Evolutionary conservation across 1,139 yeast species (phyloP).

Genomic region (Kodamaea arcana): DNA sequence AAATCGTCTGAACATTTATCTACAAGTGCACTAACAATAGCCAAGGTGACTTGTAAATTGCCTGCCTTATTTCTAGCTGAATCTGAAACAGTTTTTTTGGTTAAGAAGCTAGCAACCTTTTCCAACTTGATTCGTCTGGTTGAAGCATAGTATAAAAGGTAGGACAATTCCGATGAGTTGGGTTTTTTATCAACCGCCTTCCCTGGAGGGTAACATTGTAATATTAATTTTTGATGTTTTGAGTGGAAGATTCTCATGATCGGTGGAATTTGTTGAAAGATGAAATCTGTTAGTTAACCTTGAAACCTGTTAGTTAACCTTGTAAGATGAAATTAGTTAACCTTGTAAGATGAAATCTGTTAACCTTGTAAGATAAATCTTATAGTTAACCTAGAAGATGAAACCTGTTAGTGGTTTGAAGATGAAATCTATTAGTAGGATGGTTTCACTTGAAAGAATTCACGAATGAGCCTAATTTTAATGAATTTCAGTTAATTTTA

Average conservation of each 20-base stretch:
- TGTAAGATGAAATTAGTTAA: too few relatives aligned
- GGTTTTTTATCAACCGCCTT: slow-evolving; percentile 82
- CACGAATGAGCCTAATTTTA: too few relatives aligned
- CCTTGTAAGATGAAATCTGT: too few relatives aligned
- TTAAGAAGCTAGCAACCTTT: slow-evolving; percentile 72
- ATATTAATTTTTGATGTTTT: slow-evolving; percentile 84
- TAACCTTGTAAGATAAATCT: too few relatives aligned
- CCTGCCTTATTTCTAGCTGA: slow-evolving; percentile 63
- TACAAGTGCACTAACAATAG: slow-evolving; percentile 64
- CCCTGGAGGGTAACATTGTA: slow-evolving; percentile 93
- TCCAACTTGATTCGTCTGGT: slow-evolving; percentile 84
- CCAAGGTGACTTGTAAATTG: slow-evolving; percentile 77
- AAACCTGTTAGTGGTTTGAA: too few relatives aligned
- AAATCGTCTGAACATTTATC: slow-evolving; percentile 77
- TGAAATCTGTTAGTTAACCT: too few relatives aligned
- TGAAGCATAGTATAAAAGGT: slow-evolving; percentile 85
- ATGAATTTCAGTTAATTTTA: too few relatives aligned
- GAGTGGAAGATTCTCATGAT: slow-evolving; percentile 46
- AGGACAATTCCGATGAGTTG: slow-evolving; percentile 85
- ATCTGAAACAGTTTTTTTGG: slow-evolving; percentile 62
- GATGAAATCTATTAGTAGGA: too few relatives aligned
- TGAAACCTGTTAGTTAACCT: too few relatives aligned
- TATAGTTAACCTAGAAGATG: too few relatives aligned
- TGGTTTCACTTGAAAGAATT: too few relatives aligned
- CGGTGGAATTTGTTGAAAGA: too few relatives aligned